phyloP scores from a whole-genome alignment of 192 early-diverging fungal genomes.

The Entomortierella beljakovae region DNA sequence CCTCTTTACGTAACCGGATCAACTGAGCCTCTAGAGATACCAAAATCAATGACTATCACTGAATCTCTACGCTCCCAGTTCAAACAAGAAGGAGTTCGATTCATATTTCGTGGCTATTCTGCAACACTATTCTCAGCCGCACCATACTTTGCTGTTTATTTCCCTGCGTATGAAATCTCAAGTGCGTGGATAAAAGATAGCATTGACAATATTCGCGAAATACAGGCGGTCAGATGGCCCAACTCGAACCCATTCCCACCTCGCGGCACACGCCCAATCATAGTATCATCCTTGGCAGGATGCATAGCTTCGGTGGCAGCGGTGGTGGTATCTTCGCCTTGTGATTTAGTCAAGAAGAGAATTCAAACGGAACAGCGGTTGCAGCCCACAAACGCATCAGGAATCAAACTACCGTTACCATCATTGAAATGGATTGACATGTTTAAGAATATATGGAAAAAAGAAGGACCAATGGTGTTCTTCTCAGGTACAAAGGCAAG shows the following conservation, averaged over 20 bases:
- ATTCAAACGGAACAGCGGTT: conserved; percentile 52
- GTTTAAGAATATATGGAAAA: conserved; percentile 36
- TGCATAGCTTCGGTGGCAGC: conserved; percentile 36
- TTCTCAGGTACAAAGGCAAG: conserved; percentile 33
- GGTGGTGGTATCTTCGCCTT: conserved; percentile 32
- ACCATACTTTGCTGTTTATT: conserved; percentile 52
- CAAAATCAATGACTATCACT: conserved; percentile 22
- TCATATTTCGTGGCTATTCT: conserved; percentile 46
- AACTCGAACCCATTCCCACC: conserved; percentile 33
- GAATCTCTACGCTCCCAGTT: conserved; percentile 34
- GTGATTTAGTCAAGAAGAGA: conserved; percentile 48
- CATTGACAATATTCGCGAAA: conserved; percentile 35
- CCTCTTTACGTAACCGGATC: conserved; percentile 40
- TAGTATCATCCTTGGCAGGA: conserved; percentile 44
- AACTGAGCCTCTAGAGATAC: conserved; percentile 13
- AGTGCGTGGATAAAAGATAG: conserved; percentile 22
- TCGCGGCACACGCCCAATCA: conserved; percentile 15
- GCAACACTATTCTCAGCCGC: conserved; percentile 35
- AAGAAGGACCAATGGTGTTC: conserved; percentile 43
- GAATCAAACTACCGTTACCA: conserved; percentile 33
- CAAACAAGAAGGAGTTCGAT: conserved; percentile 34
- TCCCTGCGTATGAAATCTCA: conserved; percentile 41
- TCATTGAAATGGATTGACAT: conserved; percentile 34
- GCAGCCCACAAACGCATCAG: conserved; percentile 28
- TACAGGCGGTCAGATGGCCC: conserved; percentile 19